Evolutionary conservation across 306 rosid genomes (phyloP).

Genomic region (Pyrus pyrifolia): DNA sequence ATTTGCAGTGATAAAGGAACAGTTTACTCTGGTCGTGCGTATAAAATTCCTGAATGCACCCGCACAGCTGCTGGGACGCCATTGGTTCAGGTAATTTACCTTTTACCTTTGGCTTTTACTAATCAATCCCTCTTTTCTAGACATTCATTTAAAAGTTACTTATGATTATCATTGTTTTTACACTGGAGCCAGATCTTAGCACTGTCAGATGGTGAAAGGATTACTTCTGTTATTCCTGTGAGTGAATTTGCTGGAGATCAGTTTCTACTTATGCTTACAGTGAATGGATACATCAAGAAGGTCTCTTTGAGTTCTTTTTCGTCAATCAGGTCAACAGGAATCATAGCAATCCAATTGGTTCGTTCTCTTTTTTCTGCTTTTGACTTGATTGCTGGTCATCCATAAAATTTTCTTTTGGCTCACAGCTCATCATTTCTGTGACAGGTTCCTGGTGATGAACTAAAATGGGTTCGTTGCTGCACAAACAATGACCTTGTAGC

Average conservation of each 20-base stretch:
- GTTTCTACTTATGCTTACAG: constrained; percentile 85
- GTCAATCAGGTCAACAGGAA: constrained; percentile 87
- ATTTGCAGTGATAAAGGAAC: constrained; percentile 77
- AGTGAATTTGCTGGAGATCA: constrained; percentile 80
- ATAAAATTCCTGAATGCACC: constrained; percentile 86
- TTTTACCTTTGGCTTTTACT: neutral
- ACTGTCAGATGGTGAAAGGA: constrained; percentile 86
- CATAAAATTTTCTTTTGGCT: constrained; percentile 11
- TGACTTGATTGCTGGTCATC: constrained; percentile 9
- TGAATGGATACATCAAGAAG: constrained; percentile 89
- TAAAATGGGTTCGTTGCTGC: constrained; percentile 95
- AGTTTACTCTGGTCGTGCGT: constrained; percentile 95
- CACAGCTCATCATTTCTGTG: constrained; percentile 23
- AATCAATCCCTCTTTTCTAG: neutral
- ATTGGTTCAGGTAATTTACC: constrained; percentile 62
- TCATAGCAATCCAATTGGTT: constrained; percentile 98
- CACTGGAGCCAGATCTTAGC: constrained; percentile 66
- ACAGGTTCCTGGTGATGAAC: constrained; percentile 92
- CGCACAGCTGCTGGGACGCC: constrained; percentile 93
- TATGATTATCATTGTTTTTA: neutral
- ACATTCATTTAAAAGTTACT: neutral
- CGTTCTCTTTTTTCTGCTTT: constrained; percentile 31
- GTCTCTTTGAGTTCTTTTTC: constrained; percentile 86
- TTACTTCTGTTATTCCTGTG: constrained; percentile 93
- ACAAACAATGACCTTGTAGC: constrained; percentile 87